Conservation (phyloP, 768 basidiomycete species). For the Cystobasidium tubakii region DNA sequence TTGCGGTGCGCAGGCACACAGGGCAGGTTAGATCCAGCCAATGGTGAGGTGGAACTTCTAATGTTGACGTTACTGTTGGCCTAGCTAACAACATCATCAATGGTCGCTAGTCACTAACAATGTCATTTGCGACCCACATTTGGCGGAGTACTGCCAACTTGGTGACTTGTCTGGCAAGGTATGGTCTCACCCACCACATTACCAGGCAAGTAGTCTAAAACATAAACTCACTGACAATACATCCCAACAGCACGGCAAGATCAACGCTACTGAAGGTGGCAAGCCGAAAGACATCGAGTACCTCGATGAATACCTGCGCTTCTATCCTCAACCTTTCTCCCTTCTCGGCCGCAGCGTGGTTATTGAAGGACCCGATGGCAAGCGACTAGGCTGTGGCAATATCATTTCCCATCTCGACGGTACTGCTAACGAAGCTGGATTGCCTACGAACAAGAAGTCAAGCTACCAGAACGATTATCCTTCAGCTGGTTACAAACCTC, state of each 20-base stretch:
- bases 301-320: not conserved
- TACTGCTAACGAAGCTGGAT: conserved; percentile 1
- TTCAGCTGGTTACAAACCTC: not conserved
- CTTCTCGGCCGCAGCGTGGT: conserved; percentile 9
- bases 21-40: not conserved
- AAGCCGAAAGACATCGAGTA: not conserved
- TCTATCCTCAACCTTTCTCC: conserved; percentile 9
- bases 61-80: not conserved
- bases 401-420: conserved; percentile 13
- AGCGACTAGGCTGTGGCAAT: conserved; percentile 10
- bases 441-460: conserved; percentile 7
- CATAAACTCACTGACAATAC: no score
- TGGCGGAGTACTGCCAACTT: conserved; percentile 1
- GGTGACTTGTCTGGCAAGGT: conserved; percentile 15
- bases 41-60: not conserved
- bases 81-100: not conserved
- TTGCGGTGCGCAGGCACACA: not conserved
- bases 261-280: not conserved
- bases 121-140: not conserved
- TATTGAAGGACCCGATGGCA: not conserved
- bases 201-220: no score
- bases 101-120: conserved; percentile 1
- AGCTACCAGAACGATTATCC: conserved; percentile 13
- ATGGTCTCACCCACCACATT: no score
- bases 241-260: conserved; percentile 9